A percentile compares a stretch with the other conserved stretches of the same genome.
These are phyloP conservation scores for Yamagishiella unicocca DNA, from an alignment of 139 green algal genomes.

Conservation along the genomic window DNA sequence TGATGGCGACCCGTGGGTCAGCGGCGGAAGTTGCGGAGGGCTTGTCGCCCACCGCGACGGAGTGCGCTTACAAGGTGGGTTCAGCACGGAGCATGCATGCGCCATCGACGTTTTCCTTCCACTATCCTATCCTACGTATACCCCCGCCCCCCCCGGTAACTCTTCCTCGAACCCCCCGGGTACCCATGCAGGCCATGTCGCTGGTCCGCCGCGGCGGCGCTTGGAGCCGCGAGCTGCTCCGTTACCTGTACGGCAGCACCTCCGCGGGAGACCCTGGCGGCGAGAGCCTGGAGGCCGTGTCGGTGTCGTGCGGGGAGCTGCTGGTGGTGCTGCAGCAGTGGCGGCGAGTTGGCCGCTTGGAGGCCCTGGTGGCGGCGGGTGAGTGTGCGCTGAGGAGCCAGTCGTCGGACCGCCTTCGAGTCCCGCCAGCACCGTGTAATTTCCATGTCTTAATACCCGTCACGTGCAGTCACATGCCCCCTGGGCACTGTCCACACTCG, in stretches of 20 bases:
- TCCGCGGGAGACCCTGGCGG: background rate
- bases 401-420: too few relatives aligned
- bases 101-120: too few relatives aligned
- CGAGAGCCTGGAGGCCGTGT: slow-evolving; percentile 1
- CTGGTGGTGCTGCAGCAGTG: background rate
- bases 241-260: slow-evolving; percentile 35
- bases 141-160: too few relatives aligned
- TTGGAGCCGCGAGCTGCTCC: slow-evolving; percentile 26
- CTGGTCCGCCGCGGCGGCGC: background rate
- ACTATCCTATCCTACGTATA: too few relatives aligned
- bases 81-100: too few relatives aligned
- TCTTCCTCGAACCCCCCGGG: too few relatives aligned
- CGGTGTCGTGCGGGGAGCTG: slow-evolving; percentile 9
- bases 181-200: background rate
- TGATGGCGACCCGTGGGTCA: background rate
- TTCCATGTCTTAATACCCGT: too few relatives aligned
- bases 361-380: slow-evolving; percentile 17
- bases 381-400: too few relatives aligned
- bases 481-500: background rate
- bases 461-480: too few relatives aligned
- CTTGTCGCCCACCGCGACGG: background rate
- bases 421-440: too few relatives aligned
- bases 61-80: background rate
- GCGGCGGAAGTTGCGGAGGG: background rate
- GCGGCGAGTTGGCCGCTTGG: background rate